Evolutionary conservation across 1,284 basidiomycete genomes (phyloP).

Genomic region (Bjerkandera adusta): DNA sequence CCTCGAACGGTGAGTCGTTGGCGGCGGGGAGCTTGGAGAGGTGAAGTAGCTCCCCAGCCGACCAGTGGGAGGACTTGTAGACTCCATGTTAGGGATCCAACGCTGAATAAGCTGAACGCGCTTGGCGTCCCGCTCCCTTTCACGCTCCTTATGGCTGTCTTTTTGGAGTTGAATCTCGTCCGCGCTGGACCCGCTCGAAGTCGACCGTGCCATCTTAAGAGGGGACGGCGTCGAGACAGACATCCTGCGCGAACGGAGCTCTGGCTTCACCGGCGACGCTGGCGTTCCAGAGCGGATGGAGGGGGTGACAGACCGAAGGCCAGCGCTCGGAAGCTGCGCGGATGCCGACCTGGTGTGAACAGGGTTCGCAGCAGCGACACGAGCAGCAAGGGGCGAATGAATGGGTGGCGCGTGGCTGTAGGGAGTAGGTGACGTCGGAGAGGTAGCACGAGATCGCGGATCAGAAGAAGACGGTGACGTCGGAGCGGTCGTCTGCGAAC

Average conservation of each 20-base stretch:
- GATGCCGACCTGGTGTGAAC: constrained; percentile 23
- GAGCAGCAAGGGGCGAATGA: constrained; percentile 24
- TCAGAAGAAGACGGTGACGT: constrained; percentile 14
- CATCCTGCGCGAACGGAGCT: constrained; percentile 22
- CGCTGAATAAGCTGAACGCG: constrained; percentile 31
- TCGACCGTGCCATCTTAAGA: constrained; percentile 31
- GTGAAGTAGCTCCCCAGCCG: constrained; percentile 19
- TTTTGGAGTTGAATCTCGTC: constrained; percentile 25
- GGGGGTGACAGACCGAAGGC: constrained; percentile 28
- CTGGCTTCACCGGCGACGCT: constrained; percentile 13
- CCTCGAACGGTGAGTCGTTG: constrained; percentile 16
- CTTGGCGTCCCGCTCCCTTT: constrained; percentile 26
- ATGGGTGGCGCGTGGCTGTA: constrained; percentile 23
- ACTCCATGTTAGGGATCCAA: constrained; percentile 30
- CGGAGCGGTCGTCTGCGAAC: constrained; percentile 24
- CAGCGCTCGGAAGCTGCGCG: constrained; percentile 23
- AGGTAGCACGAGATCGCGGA: constrained; percentile 30
- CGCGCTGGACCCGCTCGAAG: constrained; percentile 27
- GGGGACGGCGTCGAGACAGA: constrained; percentile 30
- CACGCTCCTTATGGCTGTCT: constrained; percentile 26
- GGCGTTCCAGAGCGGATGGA: constrained; percentile 28
- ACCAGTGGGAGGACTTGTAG: constrained; percentile 27
- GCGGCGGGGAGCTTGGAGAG: constrained; percentile 8
- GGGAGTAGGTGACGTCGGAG: constrained; percentile 29
- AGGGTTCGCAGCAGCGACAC: constrained; percentile 9